Conservation (phyloP, 2,329 filamentous ascomycete genomes). For the Botrytis fragariae region DNA sequence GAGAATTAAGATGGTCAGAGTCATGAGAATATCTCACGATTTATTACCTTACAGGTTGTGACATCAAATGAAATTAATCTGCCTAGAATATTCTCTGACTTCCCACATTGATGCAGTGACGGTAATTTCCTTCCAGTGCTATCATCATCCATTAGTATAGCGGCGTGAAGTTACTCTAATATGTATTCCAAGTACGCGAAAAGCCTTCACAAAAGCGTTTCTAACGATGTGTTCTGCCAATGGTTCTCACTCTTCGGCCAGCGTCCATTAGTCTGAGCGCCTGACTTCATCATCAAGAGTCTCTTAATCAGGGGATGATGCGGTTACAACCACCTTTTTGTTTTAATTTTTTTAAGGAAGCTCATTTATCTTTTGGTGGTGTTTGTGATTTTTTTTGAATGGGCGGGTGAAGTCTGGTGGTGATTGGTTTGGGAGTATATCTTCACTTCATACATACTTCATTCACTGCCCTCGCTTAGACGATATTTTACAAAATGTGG, state of each 20-base stretch:
- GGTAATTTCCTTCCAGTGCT: background rate
- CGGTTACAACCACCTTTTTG: background rate
- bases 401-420: background rate
- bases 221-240: background rate
- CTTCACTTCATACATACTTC: background rate
- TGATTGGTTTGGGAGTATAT: background rate
- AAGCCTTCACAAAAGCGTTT: constrained; percentile 2
- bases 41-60: background rate
- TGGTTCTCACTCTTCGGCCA: constrained; percentile 8
- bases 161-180: background rate
- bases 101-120: background rate
- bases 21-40: too few species aligned
- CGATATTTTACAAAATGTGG: background rate
- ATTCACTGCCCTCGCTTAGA: background rate
- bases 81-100: background rate
- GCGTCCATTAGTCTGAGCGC: background rate
- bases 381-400: background rate
- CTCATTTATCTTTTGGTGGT: background rate
- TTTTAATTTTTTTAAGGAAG: background rate
- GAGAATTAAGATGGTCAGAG: too few species aligned
- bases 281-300: constrained; percentile 8
- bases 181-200: background rate
- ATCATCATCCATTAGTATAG: background rate
- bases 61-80: background rate
- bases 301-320: constrained; percentile 3